A percentile compares a stretch with the other conserved stretches of the same genome.
Evolutionary conservation across 441 rosid species (phyloP).

Genomic region (Eruca vesicaria): DNA sequence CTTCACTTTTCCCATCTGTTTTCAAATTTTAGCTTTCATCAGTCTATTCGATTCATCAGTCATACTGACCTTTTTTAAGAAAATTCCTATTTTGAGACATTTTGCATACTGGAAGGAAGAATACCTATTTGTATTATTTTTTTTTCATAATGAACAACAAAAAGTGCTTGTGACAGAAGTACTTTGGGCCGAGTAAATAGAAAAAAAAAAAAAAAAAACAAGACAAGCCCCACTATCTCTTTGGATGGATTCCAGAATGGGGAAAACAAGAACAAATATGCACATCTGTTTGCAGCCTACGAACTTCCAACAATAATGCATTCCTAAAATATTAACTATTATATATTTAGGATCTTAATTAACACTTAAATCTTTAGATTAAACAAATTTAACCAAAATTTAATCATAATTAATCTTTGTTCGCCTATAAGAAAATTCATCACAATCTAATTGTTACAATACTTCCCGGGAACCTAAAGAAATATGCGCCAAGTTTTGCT

Average conservation of each 20-base stretch:
- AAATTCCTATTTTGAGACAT: background rate
- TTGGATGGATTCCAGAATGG: constrained; percentile 28
- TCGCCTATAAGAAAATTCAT: background rate
- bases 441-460: background rate
- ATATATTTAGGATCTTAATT: background rate
- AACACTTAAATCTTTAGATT: background rate
- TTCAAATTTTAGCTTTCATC: constrained; percentile 11
- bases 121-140: background rate
- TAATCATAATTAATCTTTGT: background rate
- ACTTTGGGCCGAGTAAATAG: background rate
- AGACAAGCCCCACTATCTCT: constrained; percentile 22
- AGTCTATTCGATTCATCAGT: background rate
- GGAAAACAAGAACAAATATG: constrained; percentile 21
- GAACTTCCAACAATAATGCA: constrained; percentile 8
- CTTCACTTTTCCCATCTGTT: constrained; percentile 83
- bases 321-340: background rate
- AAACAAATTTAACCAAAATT: background rate
- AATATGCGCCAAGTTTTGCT: background rate
- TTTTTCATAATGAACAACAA: background rate
- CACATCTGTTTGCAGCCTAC: constrained; percentile 7
- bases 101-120: background rate
- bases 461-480: background rate
- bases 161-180: constrained; percentile 13
- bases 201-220: background rate
- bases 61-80: background rate